Base-by-base conservation (phyloP, 2,329 filamentous ascomycete genomes). In the Fusarium odoratissimum region DNA sequence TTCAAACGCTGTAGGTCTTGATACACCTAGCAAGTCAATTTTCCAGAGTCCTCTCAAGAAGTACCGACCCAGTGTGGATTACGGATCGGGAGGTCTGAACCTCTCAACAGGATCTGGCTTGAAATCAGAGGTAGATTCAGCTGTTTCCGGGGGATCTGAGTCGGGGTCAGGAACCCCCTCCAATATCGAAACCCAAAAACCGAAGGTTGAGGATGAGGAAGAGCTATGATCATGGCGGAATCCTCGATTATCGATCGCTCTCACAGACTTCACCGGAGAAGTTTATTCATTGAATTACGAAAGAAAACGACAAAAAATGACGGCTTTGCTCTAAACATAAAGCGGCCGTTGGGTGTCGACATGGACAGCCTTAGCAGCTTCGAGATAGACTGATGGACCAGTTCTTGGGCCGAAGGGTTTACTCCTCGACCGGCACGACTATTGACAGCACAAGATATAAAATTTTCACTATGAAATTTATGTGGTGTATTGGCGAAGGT, bases 21-120 rank as follows among this genome's bases (percentile, higher is more conserved):
- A 83, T 63, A 79, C 73, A 60, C 80, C 73, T 30, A 79, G 75
- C 79, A 81, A 78, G 66, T 63, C 85, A 83, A 66, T 82, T 81
- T 80, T 94, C 28, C 92, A 91, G 54, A 94, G 91, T 73, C 93
- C 93, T 3, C 86, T 93, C 76, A 95, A 95, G 86, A 94, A 91
- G 79, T 91, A 93, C 64, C 87, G 93, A 40, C 88, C 91, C 3
- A 93, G 91, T 75, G 73, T 82, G 41, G 82, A 83, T 54, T 77
- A 79, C 21, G 69, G 72, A 17, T 73, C 71, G 42, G 60, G 60
- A 38, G 69, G 59, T 23, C 72, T 79, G 38, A 80, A 75, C 55
- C 75, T 74, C 49, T 70, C 77, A 28, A 63, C 77, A 25, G 76
- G 77, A 46, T 74, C 78, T n/a, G 76, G 76, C 45, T 73, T 83